Evolutionary conservation across 768 basidiomycete genomes (phyloP).

Genomic region (Leccinum olivaceopallidum): DNA sequence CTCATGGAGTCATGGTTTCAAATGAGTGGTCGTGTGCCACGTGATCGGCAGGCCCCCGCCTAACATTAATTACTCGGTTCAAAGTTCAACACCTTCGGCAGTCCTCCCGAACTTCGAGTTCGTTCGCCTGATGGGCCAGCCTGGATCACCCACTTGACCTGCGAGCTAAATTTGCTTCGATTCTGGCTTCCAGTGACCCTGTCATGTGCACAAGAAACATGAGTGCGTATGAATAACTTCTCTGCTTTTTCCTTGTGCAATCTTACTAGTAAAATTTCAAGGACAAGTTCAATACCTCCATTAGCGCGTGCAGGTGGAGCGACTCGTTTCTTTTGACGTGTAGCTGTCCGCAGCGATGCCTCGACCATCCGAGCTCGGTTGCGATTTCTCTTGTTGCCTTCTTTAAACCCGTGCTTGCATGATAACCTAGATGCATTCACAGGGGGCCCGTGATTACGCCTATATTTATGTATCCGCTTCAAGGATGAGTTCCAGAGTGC

Average conservation of each 20-base stretch:
- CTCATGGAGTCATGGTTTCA: neutral
- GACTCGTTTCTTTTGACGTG: neutral
- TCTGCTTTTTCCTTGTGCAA: neutral
- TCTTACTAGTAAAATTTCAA: conserved; percentile 1
- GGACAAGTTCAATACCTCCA: neutral
- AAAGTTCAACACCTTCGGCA: conserved; percentile 17
- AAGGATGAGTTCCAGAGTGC: neutral
- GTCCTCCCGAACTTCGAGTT: neutral
- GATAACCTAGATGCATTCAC: neutral
- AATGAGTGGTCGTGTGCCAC: neutral
- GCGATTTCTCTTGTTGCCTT: neutral
- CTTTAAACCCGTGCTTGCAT: neutral
- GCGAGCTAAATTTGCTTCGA: neutral
- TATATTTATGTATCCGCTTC: neutral
- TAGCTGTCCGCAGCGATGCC: too few relatives aligned
- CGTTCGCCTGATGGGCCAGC: neutral
- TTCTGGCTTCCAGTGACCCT: conserved; percentile 6
- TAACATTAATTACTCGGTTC: conserved; percentile 8
- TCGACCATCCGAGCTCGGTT: neutral
- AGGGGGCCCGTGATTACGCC: neutral
- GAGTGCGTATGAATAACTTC: neutral
- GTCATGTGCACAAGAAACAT: neutral
- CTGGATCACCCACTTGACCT: neutral
- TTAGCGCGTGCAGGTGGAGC: neutral
- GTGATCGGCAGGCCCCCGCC: neutral